Evolutionary conservation across 805 yeast genomes (phyloP).

Genomic region (Kazachstania viticola): DNA sequence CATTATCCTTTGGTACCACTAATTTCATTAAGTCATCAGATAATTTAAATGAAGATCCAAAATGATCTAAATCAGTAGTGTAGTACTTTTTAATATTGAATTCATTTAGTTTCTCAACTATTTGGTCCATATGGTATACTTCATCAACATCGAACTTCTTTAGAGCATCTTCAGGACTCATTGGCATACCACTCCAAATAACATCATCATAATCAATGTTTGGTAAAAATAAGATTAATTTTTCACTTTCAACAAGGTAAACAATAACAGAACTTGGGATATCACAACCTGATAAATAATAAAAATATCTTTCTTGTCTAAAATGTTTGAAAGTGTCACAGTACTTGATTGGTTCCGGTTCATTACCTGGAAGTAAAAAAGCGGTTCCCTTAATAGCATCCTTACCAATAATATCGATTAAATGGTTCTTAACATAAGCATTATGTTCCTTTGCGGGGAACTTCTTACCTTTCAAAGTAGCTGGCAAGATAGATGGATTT

Average conservation of each 20-base stretch:
- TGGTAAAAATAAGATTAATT: slow-evolving; percentile 67
- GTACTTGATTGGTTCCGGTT: slow-evolving; percentile 49
- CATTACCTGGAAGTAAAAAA: slow-evolving; percentile 52
- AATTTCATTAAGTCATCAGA: background rate
- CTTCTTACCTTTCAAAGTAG: slow-evolving; percentile 27
- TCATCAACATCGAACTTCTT: slow-evolving; percentile 69
- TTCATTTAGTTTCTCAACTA: slow-evolving; percentile 28
- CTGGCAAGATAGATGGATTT: too few relatives aligned
- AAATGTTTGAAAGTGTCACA: slow-evolving; percentile 70
- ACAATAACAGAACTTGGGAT: slow-evolving; percentile 66
- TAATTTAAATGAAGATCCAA: slow-evolving; percentile 6
- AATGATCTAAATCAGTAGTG: slow-evolving; percentile 47
- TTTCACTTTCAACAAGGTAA: slow-evolving; percentile 41
- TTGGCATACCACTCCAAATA: slow-evolving; percentile 93
- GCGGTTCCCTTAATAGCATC: slow-evolving; percentile 23
- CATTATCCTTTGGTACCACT: slow-evolving; percentile 34
- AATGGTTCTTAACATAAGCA: slow-evolving; percentile 35
- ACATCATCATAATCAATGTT: slow-evolving; percentile 78
- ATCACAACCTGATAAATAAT: slow-evolving; percentile 72
- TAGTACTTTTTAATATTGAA: slow-evolving; percentile 20
- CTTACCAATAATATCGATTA: slow-evolving; percentile 13
- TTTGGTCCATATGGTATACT: slow-evolving; percentile 49
- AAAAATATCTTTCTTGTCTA: slow-evolving; percentile 87
- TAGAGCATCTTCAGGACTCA: slow-evolving; percentile 52
- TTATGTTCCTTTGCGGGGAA: slow-evolving; percentile 85